Evolutionary conservation across 768 basidiomycete genomes (phyloP).

Genomic region (Russula vinacea): DNA sequence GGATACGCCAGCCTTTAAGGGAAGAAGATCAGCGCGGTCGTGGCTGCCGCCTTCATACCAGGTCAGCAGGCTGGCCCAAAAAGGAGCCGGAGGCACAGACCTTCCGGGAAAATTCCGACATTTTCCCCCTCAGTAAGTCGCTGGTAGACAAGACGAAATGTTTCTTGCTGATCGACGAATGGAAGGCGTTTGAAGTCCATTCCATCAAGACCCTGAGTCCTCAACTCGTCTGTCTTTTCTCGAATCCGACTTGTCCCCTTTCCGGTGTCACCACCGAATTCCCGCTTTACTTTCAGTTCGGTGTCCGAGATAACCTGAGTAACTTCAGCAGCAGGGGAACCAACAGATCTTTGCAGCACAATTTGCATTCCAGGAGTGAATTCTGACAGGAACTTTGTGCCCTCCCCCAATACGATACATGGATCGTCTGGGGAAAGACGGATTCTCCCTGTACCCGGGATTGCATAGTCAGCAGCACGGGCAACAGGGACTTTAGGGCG

Average conservation of each 20-base stretch:
- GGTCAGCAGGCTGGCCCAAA: conserved; percentile 14
- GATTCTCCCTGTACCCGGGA: conserved; percentile 68
- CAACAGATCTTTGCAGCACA: conserved; percentile 76
- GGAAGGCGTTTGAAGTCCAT: conserved; percentile 81
- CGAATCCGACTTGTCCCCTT: conserved; percentile 65
- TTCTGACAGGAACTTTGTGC: conserved; percentile 72
- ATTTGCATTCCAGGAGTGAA: conserved; percentile 80
- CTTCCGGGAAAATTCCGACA: conserved; percentile 99
- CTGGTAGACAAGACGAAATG: conserved; percentile 92
- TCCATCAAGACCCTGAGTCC: conserved; percentile 54
- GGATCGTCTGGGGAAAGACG: conserved; percentile 73
- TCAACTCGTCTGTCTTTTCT: conserved; percentile 62
- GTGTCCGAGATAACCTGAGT: conserved; percentile 87
- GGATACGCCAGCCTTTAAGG: conserved; percentile 95
- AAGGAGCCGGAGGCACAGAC: conserved; percentile 40
- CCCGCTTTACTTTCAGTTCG: conserved; percentile 76
- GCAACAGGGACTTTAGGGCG: conserved; percentile 74
- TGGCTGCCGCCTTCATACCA: conserved; percentile 81
- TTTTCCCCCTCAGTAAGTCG: conserved; percentile 79
- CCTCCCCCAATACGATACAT: conserved; percentile 75
- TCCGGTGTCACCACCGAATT: conserved; percentile 79
- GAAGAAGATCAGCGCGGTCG: conserved; percentile 93
- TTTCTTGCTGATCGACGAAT: conserved; percentile 88
- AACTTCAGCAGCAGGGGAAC: conserved; percentile 77
- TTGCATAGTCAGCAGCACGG: conserved; percentile 85